Conservation (phyloP, 139 green algal species). For the Diplosphaera chodatii region DNA sequence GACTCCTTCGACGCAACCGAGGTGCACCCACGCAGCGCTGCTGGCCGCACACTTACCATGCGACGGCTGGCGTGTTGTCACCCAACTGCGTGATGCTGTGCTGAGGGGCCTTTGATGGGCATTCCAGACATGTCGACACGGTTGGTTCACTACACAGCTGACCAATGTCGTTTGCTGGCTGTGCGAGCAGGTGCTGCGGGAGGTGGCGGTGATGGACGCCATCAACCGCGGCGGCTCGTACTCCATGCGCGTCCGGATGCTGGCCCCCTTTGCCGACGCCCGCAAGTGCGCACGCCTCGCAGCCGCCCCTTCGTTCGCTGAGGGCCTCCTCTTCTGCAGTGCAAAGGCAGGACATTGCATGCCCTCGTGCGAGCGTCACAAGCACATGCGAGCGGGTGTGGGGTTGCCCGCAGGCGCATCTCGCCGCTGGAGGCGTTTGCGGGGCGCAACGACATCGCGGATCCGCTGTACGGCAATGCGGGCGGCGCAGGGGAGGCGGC, state of each 20-base stretch:
- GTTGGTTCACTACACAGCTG: slow-evolving; percentile 20
- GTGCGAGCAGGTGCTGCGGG: slow-evolving; percentile 17
- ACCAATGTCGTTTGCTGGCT: too few relatives aligned
- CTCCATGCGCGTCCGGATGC: slow-evolving; percentile 17
- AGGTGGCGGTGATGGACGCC: slow-evolving; percentile 44
- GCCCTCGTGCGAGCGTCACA: too few relatives aligned
- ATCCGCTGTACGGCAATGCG: slow-evolving; percentile 34
- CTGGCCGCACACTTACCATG: too few relatives aligned
- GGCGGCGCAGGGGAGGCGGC: not conserved
- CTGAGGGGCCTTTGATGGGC: too few relatives aligned
- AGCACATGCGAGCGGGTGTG: too few relatives aligned
- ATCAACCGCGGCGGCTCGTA: slow-evolving; percentile 47
- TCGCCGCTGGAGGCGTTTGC: not conserved
- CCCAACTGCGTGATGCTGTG: too few relatives aligned
- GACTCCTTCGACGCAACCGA: slow-evolving; percentile 45
- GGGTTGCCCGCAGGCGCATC: not conserved
- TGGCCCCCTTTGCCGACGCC: slow-evolving; percentile 16
- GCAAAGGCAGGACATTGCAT: not conserved
- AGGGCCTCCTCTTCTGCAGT: not conserved
- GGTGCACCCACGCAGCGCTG: slow-evolving; percentile 26
- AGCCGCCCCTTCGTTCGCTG: too few relatives aligned
- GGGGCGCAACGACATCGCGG: slow-evolving; percentile 22
- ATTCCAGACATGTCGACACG: too few relatives aligned
- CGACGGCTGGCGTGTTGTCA: too few relatives aligned
- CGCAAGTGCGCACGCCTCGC: not conserved